These are phyloP conservation scores for Cytospora piceae DNA, from an alignment of 2,329 filamentous ascomycete genomes.

Conservation along the genomic window DNA sequence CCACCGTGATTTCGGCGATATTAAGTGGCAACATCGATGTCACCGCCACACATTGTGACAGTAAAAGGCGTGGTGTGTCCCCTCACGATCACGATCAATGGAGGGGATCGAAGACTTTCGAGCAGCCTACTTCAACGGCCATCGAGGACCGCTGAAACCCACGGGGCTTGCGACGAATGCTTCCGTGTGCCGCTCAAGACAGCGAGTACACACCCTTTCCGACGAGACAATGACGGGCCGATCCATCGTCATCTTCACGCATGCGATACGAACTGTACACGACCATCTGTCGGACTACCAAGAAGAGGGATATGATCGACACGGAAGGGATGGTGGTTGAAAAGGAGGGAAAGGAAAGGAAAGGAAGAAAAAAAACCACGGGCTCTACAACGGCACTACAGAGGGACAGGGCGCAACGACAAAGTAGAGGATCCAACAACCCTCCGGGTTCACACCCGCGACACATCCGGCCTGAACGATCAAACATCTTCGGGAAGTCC, in stretches of 20 bases:
- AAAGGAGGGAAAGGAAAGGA: neutral
- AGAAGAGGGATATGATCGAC: neutral
- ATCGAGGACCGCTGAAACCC: no score
- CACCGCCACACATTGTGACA: no score
- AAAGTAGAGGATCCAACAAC: neutral
- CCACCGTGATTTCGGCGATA: no score
- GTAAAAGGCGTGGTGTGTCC: no score
- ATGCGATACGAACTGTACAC: neutral
- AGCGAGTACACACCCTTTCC: neutral
- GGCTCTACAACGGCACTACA: neutral
- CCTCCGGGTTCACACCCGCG: neutral
- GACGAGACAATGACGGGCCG: neutral
- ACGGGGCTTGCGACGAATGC: neutral
- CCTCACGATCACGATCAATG: no score
- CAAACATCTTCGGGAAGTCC: neutral
- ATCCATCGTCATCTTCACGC: neutral
- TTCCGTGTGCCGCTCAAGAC: neutral
- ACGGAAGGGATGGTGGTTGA: neutral
- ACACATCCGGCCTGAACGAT: neutral
- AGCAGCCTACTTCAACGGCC: no score
- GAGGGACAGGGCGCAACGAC: neutral
- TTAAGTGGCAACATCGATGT: no score
- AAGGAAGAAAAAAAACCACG: neutral
- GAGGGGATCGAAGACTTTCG: no score
- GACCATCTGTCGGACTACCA: neutral